Evolutionary conservation across 495 filamentous ascomycete species (phyloP).

Genomic region (Niebla homalea): DNA sequence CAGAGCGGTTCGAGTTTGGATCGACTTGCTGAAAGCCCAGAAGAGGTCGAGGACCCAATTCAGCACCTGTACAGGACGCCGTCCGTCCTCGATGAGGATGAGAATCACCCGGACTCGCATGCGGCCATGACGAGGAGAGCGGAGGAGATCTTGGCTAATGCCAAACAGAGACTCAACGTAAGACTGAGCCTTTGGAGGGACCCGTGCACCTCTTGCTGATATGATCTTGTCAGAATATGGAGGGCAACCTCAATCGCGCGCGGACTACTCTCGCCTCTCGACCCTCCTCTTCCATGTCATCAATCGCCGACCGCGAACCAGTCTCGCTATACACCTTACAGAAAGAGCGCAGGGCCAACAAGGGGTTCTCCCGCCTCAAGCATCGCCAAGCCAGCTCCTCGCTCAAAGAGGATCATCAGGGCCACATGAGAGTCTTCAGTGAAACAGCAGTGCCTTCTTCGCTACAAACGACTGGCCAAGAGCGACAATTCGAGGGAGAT

Average conservation of each 20-base stretch:
- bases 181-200: conserved; percentile 20
- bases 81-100: conserved; percentile 19
- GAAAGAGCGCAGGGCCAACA: conserved; percentile 2
- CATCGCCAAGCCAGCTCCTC: conserved; percentile 23
- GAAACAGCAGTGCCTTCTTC: conserved; percentile 40
- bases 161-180: conserved; percentile 77
- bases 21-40: background rate
- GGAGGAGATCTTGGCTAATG: conserved; percentile 80
- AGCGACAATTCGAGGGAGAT: conserved; percentile 13
- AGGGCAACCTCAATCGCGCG: conserved; percentile 72
- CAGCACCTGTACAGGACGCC: conserved; percentile 7
- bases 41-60: conserved; percentile 2
- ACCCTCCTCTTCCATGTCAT: conserved; percentile 37
- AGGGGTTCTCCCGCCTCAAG: conserved; percentile 18
- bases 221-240: conserved; percentile 60
- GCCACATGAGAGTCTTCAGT: conserved; percentile 43
- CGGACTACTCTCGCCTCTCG: conserved; percentile 56
- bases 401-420: conserved; percentile 23
- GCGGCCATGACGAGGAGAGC: conserved; percentile 67
- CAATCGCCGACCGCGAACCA: conserved; percentile 10
- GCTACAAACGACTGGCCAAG: conserved; percentile 20
- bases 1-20: background rate
- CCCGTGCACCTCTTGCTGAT: conserved; percentile 8
- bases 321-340: conserved; percentile 11
- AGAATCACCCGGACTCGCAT: conserved; percentile 47